A percentile compares a stretch with the other conserved stretches of the same genome.
Conservation (phyloP, 2,329 filamentous ascomycete species). For the Cadophora luteo-olivacea region DNA sequence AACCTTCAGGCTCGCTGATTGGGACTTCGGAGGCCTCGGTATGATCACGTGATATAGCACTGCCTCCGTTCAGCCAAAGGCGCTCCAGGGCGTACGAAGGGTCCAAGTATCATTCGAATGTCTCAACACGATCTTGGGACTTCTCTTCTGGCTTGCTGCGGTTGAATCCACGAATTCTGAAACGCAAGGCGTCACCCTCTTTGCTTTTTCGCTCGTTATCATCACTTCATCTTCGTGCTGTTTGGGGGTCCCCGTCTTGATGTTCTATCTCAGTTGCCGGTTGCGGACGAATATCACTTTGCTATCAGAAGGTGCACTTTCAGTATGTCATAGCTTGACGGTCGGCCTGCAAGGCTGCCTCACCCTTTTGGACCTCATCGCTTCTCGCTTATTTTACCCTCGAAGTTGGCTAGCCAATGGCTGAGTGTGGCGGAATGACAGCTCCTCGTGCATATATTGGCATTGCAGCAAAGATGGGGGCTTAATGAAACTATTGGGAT, state of each 20-base stretch:
- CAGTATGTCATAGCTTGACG: background rate
- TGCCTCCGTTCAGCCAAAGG: background rate
- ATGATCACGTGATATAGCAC: background rate
- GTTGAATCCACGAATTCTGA: background rate
- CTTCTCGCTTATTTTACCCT: conserved; percentile 1
- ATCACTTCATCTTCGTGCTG: background rate
- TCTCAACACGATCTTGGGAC: conserved; percentile 7
- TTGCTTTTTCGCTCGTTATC: conserved; percentile 6
- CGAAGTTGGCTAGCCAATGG: background rate
- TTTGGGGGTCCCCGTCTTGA: background rate
- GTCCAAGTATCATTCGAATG: background rate
- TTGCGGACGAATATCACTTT: background rate
- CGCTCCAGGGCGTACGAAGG: background rate
- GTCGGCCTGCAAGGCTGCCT: background rate
- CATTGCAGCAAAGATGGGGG: background rate
- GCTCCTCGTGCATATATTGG: background rate
- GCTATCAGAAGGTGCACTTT: background rate
- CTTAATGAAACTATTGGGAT: background rate
- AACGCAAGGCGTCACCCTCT: background rate
- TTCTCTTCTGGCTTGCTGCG: background rate
- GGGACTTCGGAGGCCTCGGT: background rate
- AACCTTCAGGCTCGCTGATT: background rate
- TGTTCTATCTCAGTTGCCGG: background rate
- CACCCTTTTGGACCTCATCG: background rate
- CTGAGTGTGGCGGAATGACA: background rate